Percentiles rank a stretch among this genome's conserved stretches.
These are phyloP conservation scores for Trypanosoma boissoni DNA, from an alignment of 208 protist genomes.

Conservation along the genomic window DNA sequence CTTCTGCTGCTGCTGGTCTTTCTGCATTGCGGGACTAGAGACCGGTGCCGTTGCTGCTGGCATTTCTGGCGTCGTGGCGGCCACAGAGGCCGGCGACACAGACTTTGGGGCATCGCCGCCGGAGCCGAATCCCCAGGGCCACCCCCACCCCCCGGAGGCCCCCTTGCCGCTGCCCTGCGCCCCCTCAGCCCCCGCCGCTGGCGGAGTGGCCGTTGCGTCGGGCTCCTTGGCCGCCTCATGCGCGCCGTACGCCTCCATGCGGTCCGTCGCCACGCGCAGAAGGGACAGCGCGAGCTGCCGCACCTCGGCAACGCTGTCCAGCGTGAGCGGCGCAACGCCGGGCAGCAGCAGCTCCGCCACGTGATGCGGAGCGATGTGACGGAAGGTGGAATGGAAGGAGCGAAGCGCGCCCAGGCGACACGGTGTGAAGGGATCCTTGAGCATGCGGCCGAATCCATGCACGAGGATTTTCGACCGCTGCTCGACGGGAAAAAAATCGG, in stretches of 20 bases:
- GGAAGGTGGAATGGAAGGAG: slow-evolving; percentile 40
- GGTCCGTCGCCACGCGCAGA: slow-evolving; percentile 21
- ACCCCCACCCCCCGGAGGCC: slow-evolving; percentile 2
- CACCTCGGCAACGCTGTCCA: slow-evolving; percentile 62
- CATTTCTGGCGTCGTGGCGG: background rate
- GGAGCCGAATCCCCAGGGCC: background rate
- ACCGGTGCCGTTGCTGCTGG: background rate
- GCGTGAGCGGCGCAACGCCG: slow-evolving; percentile 42
- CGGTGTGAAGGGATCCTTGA: slow-evolving; percentile 80
- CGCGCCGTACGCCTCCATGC: slow-evolving; percentile 12
- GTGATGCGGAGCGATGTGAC: slow-evolving; percentile 35
- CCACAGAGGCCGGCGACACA: background rate
- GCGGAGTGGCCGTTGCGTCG: background rate
- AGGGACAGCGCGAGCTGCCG: slow-evolving; percentile 41
- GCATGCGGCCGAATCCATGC: slow-evolving; percentile 63
- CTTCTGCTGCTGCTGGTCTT: too few relatives aligned
- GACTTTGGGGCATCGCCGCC: background rate
- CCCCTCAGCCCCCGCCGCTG: too few relatives aligned
- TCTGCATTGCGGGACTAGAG: slow-evolving; percentile 16
- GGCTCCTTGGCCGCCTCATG: background rate
- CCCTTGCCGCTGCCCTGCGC: background rate
- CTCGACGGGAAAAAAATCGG: slow-evolving; percentile 36
- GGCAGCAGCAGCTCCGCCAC: slow-evolving; percentile 61
- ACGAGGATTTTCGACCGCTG: slow-evolving; percentile 51
- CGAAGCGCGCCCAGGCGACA: slow-evolving; percentile 61